phyloP scores from a whole-genome alignment of 2,329 filamentous ascomycete genomes.

The Ascochyta viciae-villosae region DNA sequence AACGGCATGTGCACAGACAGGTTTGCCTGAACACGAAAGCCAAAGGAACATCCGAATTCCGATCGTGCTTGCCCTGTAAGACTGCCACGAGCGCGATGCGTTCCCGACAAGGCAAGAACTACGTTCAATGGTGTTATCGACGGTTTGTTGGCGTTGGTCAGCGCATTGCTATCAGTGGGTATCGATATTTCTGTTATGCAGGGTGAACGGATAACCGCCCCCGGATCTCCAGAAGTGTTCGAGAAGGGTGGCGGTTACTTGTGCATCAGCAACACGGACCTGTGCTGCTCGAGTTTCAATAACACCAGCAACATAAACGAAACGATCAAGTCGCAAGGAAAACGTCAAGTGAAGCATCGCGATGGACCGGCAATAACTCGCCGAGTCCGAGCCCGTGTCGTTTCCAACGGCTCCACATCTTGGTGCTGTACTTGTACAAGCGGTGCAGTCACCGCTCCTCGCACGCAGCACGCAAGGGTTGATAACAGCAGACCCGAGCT shows the following conservation, averaged over 20 bases:
- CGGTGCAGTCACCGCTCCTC: constrained; percentile 6
- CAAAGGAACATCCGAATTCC: constrained; percentile 9
- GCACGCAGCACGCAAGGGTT: background rate
- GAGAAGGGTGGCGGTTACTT: constrained; percentile 7
- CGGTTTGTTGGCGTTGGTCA: constrained; percentile 3
- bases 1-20: constrained; percentile 6
- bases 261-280: background rate
- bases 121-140: constrained; percentile 7
- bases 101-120: constrained; percentile 12
- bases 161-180: constrained; percentile 3
- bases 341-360: background rate
- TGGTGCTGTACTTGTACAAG: constrained; percentile 3
- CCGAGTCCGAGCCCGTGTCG: constrained; percentile 10
- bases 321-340: background rate
- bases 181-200: constrained; percentile 7
- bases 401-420: constrained; percentile 13
- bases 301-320: background rate
- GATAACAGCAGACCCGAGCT: background rate
- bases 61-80: constrained; percentile 14
- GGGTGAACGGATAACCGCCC: constrained; percentile 17
- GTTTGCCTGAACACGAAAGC: constrained; percentile 1
- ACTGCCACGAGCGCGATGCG: constrained; percentile 9
- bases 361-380: constrained; percentile 1
- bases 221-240: constrained; percentile 14
- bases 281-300: background rate